Base-by-base conservation (phyloP, 2,329 filamentous ascomycete species). In the Paracoccidioides lutzii region DNA sequence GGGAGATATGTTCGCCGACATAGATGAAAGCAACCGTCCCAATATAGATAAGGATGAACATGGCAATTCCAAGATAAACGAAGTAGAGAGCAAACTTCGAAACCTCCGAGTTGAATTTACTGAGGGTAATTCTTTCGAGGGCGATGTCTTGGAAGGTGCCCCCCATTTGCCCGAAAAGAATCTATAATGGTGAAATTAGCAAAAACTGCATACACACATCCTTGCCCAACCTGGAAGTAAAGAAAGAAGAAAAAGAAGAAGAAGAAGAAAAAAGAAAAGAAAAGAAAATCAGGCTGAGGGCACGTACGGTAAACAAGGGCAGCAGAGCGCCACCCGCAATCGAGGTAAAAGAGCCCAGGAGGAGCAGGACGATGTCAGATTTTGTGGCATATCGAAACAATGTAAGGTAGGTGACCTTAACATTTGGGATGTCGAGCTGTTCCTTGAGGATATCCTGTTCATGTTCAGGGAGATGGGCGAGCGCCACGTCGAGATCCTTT, bases 1-100 rank as follows among this genome's bases (percentile, higher is more conserved):
- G 81, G 57, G 83, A 83, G 66, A 90, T 82, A 65, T 89, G 84
- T 69, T 91, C 87, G 56, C 87, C 88, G 0, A 83, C 84, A 65
- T 89, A 95, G 63, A 96, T 95, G 73, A 94, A 96, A 22, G 88
- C 88, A 15, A 94, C 83, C 0, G 90, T 96, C 30, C 82, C 79
- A 57, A 94, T 75, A 68, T 94, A 95, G 46, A 84, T 80, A 3
- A 84, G 83, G 48, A 87, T 71, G 61, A 94, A 95, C 66, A 90
- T 85, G 60, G 78, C 89, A 57, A 95, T 82, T 45, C 81, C 89
- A 49, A 95, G 79, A 68, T 95, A 95, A 38, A 95, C 74, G 61
- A 94, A 93, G 71, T 94, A 94, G 40, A 94, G 72, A 9, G 90
- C 85, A 62, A 85, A 80, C 45, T 76, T 75, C 7, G 73, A 73